Conservation (phyloP, 805 yeast genomes). For the Brettanomyces custersianus region DNA sequence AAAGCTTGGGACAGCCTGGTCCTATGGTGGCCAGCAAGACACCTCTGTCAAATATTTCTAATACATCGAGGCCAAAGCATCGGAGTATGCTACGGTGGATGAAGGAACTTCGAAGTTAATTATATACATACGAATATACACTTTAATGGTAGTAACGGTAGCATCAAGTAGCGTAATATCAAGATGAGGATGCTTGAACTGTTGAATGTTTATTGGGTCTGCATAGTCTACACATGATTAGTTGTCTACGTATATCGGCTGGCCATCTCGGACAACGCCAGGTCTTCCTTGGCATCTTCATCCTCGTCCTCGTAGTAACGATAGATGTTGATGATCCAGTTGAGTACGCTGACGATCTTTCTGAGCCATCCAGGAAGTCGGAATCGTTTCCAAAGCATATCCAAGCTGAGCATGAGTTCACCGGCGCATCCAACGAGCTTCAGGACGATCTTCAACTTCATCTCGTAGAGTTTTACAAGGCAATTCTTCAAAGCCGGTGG, state of each 20-base stretch:
- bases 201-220: too few relatives aligned
- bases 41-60: slow-evolving; percentile 1
- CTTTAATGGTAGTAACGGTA: too few relatives aligned
- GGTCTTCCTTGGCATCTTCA: slow-evolving; percentile 8
- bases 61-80: not conserved
- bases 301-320: slow-evolving; percentile 20
- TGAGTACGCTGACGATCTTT: slow-evolving; percentile 16
- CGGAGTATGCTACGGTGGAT: too few relatives aligned
- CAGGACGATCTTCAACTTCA: slow-evolving; percentile 16
- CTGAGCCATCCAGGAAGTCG: slow-evolving; percentile 15
- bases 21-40: slow-evolving; percentile 18
- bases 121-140: too few relatives aligned
- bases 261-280: not conserved
- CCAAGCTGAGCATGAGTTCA: slow-evolving; percentile 22
- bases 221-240: too few relatives aligned
- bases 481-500: slow-evolving; percentile 9
- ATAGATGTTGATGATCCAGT: slow-evolving; percentile 23
- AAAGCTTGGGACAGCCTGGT: slow-evolving; percentile 25
- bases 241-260: too few relatives aligned
- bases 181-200: too few relatives aligned
- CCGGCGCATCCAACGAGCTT: slow-evolving; percentile 23
- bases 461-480: slow-evolving; percentile 16
- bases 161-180: too few relatives aligned
- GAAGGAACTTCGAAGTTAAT: too few relatives aligned
- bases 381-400: slow-evolving; percentile 14